Base-by-base conservation (phyloP, 2,329 filamentous ascomycete genomes). In the Verticillium tricorpus region DNA sequence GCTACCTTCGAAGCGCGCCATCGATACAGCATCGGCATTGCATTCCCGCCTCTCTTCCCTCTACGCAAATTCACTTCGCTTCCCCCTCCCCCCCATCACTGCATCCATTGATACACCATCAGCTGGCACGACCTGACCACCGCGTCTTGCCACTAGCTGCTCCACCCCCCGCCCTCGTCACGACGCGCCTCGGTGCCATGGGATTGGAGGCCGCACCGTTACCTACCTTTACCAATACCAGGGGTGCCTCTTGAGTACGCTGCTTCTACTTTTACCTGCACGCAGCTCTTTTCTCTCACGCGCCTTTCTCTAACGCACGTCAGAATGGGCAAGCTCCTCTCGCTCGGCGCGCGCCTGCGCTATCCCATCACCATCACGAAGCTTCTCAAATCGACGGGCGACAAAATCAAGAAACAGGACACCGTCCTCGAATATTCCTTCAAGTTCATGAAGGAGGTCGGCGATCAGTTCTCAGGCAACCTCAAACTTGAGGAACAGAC, bases 291-390 rank as follows among this genome's bases (percentile, higher is more conserved):
- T 12, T 57, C 61, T 55, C 57, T 59, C 32, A 40, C 35, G 45
- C 19, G 45, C 63, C 59, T 59, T 32, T 58, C 62, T 35, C 31
- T 54, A 40, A 58, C 45, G 50, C 60, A 54, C 57, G 31, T 37
- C 40, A 55, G 60, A 31, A 78, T 81, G 78, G 76, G 75, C 60
- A 81, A 82, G 68, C 74, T 72, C 64, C 73, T 88, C 62, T 79
- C 76, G 61, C 72, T 88, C 62, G 85, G 85, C 70, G 76, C 81
- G 69, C 82, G 85, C 76, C 86, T 97, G 68, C 90, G 90, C 76
- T 99, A 98, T 77, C 95, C 95, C 70, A 93, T 98, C 77, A 96
- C 90, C 68, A 89, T 99, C 76, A 93, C 89, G 69, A 90, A 92
- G 75, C 83, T 98, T 64, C 85, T 94, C 67, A 93, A 92, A 76